Evolutionary conservation across 371 early-diverging fungal species (phyloP), one percentile per base, ranked within the genome.

Genomic region (Actinomortierella wolfii): DNA sequence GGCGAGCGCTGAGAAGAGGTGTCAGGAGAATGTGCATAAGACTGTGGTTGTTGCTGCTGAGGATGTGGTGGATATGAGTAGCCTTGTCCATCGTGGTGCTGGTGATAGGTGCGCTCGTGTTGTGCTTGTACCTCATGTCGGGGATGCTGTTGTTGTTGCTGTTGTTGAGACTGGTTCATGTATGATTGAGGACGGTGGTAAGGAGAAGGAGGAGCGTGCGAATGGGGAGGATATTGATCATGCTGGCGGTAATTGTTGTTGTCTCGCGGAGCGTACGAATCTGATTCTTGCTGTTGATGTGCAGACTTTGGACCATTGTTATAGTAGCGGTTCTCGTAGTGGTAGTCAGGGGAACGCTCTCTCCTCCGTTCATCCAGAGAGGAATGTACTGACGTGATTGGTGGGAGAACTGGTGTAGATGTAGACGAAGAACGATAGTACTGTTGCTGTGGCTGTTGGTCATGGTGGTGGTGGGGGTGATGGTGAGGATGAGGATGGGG

Each of bases 401-500:
- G 34, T 34, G 34, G 34, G 34, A 34, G 55, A 6, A 25, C 51
- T 43, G 15, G 52, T 14, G 14, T n/a, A 21, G 51, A 25, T 24
- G 50, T 4, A 24, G 59, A 20, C 11, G 51, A 14, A 13, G 8
- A 43, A 9, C 42, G 26, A 9, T 34, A 34, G 34, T 24, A 11
- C 1, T 23, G 40, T 29, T 50, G 34, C 42, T 26, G 50, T 42
- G 43, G 8, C 46, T 46, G 45, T 24, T 63, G 41, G 18, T 45
- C 42, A 3, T n/a, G 15, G 54, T 13, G 54, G 9, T 13, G 21
- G 18, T 18, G 26, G 18, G 42, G 1, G 67, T 56, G n/a, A 56
- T 25, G 26, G 55, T 54, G 29, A 25, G 55, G 44, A 26, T 26
- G 52, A 2, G 57, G 53, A 24, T 41, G 54, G 21, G 25, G 54